These are phyloP conservation scores for Bombardia bombarda DNA, from an alignment of 495 filamentous ascomycete species.

Conservation along the genomic window DNA sequence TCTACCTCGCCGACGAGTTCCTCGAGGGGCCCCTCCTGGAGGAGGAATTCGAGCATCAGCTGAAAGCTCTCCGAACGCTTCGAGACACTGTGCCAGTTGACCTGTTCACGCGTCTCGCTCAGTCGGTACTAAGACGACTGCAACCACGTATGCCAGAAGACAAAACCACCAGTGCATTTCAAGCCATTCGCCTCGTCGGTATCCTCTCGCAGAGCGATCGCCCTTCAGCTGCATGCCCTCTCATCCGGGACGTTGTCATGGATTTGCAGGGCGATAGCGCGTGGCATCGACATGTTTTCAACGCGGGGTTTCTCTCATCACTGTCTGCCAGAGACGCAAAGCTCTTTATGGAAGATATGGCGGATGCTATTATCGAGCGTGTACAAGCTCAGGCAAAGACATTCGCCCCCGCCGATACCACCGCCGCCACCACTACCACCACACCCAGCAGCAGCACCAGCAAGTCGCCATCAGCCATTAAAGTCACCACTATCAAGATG, in stretches of 20 bases:
- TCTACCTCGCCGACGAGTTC: constrained; percentile 17
- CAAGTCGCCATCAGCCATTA: constrained; percentile 14
- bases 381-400: constrained; percentile 18
- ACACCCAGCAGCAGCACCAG: too few relatives aligned
- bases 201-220: constrained; percentile 6
- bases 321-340: constrained; percentile 21
- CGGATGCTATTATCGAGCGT: constrained; percentile 21
- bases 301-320: constrained; percentile 11
- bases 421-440: too few relatives aligned
- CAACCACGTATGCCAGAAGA: too few relatives aligned
- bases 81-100: too few relatives aligned
- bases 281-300: constrained; percentile 29
- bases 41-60: too few relatives aligned
- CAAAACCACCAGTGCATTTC: too few relatives aligned
- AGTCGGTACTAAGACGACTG: too few relatives aligned
- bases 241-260: constrained; percentile 25
- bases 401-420: too few relatives aligned
- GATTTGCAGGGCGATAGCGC: constrained; percentile 27
- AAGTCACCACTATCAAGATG: constrained; percentile 34
- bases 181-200: too few relatives aligned
- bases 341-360: constrained; percentile 20
- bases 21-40: too few relatives aligned
- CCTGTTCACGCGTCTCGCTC: too few relatives aligned
- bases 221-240: constrained; percentile 10
- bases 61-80: too few relatives aligned